Percentiles rank a stretch among this genome's conserved stretches.
Evolutionary conservation across 805 yeast genomes (phyloP).

Genomic region (Zygosaccharomyces siamensis): DNA sequence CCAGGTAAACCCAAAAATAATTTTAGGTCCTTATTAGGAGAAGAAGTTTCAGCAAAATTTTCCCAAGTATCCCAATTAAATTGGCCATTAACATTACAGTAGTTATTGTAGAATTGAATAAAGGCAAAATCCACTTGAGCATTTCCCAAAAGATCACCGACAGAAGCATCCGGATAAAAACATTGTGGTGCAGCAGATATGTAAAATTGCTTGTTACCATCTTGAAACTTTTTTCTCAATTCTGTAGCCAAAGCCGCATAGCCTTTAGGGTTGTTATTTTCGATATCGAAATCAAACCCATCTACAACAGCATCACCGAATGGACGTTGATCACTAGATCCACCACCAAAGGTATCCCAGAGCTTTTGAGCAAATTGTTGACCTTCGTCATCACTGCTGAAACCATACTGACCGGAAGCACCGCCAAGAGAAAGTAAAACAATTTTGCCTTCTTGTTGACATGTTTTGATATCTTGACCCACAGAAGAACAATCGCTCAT

Average conservation of each 20-base stretch:
- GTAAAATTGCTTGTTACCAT: constrained; percentile 57
- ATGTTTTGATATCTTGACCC: constrained; percentile 63
- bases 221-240: constrained; percentile 48
- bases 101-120: constrained; percentile 86
- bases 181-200: constrained; percentile 93
- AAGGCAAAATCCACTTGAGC: constrained; percentile 75
- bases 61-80: constrained; percentile 78
- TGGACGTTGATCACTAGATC: constrained; percentile 49
- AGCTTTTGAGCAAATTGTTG: constrained; percentile 53
- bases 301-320: constrained; percentile 75
- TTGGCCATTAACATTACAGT: constrained; percentile 49
- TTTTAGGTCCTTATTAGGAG: constrained; percentile 67
- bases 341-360: constrained; percentile 62
- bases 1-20: constrained; percentile 76
- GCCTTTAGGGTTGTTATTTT: constrained; percentile 59
- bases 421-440: constrained; percentile 75
- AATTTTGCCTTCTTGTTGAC: constrained; percentile 76
- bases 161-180: constrained; percentile 71
- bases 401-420: constrained; percentile 76
- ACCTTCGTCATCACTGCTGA: constrained; percentile 76
- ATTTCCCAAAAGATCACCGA: constrained; percentile 53
- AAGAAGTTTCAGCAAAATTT: constrained; percentile 48
- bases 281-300: constrained; percentile 92
- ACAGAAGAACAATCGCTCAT: constrained; percentile 48
- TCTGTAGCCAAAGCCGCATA: constrained; percentile 56